Evolutionary conservation across 2,329 filamentous ascomycete genomes (phyloP), one percentile per base, ranked within the genome.

Genomic region (Penicillium sp.): DNA sequence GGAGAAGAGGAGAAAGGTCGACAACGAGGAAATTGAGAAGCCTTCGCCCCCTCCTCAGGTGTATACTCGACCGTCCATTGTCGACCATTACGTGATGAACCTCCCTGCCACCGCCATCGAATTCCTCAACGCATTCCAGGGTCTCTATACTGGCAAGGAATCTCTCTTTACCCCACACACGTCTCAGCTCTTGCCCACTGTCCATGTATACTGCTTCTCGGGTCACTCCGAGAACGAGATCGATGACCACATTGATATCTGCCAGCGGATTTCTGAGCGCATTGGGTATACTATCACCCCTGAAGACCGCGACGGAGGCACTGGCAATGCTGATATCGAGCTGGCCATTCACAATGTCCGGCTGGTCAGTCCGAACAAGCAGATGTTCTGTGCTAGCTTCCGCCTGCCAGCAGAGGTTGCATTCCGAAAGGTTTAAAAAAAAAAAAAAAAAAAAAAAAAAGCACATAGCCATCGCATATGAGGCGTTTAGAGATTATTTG

Each of bases 81-180:
- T 97, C 66, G 80, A 84, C n/a, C 93, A 97, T 74, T 98, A 91
- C 68, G 87, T 97, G 58, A 96, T 98, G 89, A 98, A 98, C 72
- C 84, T 98, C 13, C 93, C 93, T 0, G 93, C 91, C 1, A 87
- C 84, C 1, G 92, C 93, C 1, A 85, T 93, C 52, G 84, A 87
- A 50, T 98, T 98, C 67, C 78, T 96, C 62, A 75, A 81, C 27
- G 75, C 77, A 10, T 95, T 90, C 76, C 81, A 83, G 18, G 92
- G 93, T 4, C 71, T 95, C 13, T 97, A 96, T 66, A 73, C 80
- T n/a, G 83, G 83, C 3, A 78, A 82, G 23, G 83, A 90, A 66
- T 54, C 69, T 1, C 75, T 89, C 1, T 91, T 92, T 59, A 65
- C 72, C 25, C 82, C 84, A 1, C 69, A 80, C 50, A 86, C 81